phyloP scores from a whole-genome alignment of 2,329 filamentous ascomycete species.

The Madurella fahalii region DNA sequence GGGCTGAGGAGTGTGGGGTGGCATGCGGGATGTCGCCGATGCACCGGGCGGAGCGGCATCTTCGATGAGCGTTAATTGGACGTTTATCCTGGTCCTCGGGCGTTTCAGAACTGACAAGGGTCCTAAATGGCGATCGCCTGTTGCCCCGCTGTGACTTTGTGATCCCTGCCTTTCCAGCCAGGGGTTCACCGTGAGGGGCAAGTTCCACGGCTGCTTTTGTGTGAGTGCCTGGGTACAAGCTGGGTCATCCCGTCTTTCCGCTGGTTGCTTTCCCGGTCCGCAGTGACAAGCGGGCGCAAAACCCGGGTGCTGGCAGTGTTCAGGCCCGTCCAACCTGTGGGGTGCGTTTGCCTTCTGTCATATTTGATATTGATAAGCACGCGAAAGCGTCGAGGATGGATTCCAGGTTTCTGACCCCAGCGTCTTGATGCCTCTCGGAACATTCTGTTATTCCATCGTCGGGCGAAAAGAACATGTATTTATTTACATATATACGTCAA shows the following conservation, averaged over 20 bases:
- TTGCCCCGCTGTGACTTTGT: slow-evolving; percentile 1
- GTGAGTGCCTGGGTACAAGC: too few relatives aligned
- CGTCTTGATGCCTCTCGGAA: not conserved
- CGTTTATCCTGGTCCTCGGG: slow-evolving; percentile 1
- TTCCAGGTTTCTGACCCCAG: too few relatives aligned
- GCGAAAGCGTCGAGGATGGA: not conserved
- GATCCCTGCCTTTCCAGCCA: not conserved
- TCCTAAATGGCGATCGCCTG: slow-evolving; percentile 16
- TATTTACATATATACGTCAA: not conserved
- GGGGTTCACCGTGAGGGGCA: not conserved
- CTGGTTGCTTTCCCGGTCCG: not conserved
- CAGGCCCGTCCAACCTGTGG: not conserved
- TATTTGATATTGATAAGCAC: not conserved
- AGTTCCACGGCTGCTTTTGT: too few relatives aligned
- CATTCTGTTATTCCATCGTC: too few relatives aligned
- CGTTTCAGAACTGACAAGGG: slow-evolving; percentile 22
- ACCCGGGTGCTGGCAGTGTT: not conserved
- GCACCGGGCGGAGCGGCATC: slow-evolving; percentile 1
- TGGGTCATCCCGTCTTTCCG: too few relatives aligned
- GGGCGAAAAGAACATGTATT: not conserved
- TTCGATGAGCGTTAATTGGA: slow-evolving; percentile 8
- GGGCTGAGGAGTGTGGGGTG: too few relatives aligned
- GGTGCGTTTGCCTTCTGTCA: not conserved
- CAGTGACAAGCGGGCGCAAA: not conserved
- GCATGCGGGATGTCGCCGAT: slow-evolving; percentile 6